Evolutionary conservation across 225 moss, liverwort and hornwort genomes (phyloP), one percentile per base, ranked within the genome.

Genomic region (Sphagnum contortum): DNA sequence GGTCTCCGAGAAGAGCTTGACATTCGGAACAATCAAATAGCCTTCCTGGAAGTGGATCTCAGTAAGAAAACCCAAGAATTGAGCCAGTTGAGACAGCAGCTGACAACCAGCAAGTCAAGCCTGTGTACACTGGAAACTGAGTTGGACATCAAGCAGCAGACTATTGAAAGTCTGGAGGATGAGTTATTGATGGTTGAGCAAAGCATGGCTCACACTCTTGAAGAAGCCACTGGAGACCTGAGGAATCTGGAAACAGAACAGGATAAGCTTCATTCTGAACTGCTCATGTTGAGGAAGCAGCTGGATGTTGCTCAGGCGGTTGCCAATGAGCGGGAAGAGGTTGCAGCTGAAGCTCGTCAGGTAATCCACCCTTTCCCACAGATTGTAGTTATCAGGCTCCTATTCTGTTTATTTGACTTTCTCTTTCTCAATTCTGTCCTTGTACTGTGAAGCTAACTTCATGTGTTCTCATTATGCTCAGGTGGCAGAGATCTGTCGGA

Each of bases 321-420:
- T 49, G 81, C 77, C 9, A 83, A 90, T 57, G 87, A 90, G 67
- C 88, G 79, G 59, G 85, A 88, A 48, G 62, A 73, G 11, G 59
- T 80, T 68, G 83, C 90, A 62, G 71, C 87, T 55, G 90, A 93
- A 76, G 89, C 90, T 57, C 92, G 79, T 49, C 83, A 87, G 90
- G 96, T 98, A 71, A 6, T 44, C 9, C 9, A 44, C 14, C 44
- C 4, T 14, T 8, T 44, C 66, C 29, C 29, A 29, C 29, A 29
- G 29, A 29, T 29, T 29, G 29, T 29, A 29, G 29, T 29, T 29
- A 29, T 29, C 29, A 29, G 29, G 29, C 29, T 29, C 29, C 29
- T 29, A 29, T 29, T 29, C 29, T 29, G 29, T 29, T 29, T 29
- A 29, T 29, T 29, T 29, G 29, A 1, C 29, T 29, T 29, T 29